Evolutionary conservation across 768 basidiomycete species (phyloP), one percentile per base, ranked within the genome.

Genomic region (Austroboletus eburneus): DNA sequence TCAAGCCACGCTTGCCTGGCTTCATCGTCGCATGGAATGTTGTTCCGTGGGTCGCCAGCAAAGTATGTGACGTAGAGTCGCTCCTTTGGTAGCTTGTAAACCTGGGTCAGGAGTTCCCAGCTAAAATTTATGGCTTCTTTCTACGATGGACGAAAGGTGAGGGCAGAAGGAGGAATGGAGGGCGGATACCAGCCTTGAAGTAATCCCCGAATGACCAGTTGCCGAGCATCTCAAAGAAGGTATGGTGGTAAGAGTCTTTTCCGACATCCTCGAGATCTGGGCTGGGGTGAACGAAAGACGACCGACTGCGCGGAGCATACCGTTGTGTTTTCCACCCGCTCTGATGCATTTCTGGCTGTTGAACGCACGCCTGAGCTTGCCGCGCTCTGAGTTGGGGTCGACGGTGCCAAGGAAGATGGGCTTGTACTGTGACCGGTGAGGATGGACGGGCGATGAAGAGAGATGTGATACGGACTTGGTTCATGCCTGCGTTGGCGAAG

Each of bases 201-300:
- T 99, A 99, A 68, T 99, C 94, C 0, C 96, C 96, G 57, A 98
- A 99, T 4, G 94, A 97, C 96, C 96, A 99, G 67, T 99, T 99
- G 32, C 96, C 96, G 52, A 99, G 71, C 96, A 99, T 99, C 71
- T 99, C 96, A 61, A 99, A 99, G 72, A 95, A 94, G 2, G 91
- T 96, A 62, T 95, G 89, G 61, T 97, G 95, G 66, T 97, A 97
- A 2, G 92, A 94, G 64, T 97, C 96, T 69, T 93, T 95, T 32
- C 96, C 96, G 48, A 99, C 96, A 69, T 99, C 96, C 64, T 99
- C 96, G 48, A 99, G 77, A 69, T 99, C 96, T 98, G 23, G 9
- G 12, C 33, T 13, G 20, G 22, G 35, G 35, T 64, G 39, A 51
- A 42, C 30, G 27, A 25, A 21, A 29, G 25, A 30, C 23, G 46